These are phyloP conservation scores for Flaveria linearis DNA, from an alignment of 129 eudicot genomes.

Conservation along the genomic window DNA sequence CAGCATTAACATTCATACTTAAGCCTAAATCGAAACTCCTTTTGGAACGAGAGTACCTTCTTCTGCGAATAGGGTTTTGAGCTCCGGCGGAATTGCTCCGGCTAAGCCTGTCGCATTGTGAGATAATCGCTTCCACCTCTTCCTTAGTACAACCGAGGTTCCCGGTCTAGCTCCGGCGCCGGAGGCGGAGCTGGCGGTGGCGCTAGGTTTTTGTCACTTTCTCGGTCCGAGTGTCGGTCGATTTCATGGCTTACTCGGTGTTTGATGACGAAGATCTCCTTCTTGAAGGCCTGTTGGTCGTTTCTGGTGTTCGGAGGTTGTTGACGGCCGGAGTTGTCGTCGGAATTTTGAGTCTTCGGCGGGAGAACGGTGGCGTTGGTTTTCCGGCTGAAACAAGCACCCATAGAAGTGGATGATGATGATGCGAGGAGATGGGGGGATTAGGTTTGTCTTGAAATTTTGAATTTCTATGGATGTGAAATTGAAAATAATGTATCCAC, in stretches of 20 bases:
- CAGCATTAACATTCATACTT: conserved; percentile 30
- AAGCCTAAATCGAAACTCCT: conserved; percentile 72
- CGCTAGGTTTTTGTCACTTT: conserved; percentile 27
- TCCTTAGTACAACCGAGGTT: conserved; percentile 72
- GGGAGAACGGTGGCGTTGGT: conserved; percentile 27
- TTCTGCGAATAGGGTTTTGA: conserved; percentile 47
- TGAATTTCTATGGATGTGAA: conserved; percentile 11
- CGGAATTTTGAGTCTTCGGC: conserved; percentile 26
- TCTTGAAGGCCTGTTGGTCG: conserved; percentile 45
- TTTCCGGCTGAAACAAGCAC: conserved; percentile 78
- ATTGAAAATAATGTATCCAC: background rate
- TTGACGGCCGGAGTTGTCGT: conserved; percentile 30
- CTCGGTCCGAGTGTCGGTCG: conserved; percentile 45
- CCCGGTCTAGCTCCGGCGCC: conserved; percentile 35
- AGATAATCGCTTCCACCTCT: conserved; percentile 73
- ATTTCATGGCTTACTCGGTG: conserved; percentile 72
- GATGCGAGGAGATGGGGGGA: conserved; percentile 13
- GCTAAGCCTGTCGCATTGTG: conserved; percentile 82
- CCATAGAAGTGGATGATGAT: conserved; percentile 48
- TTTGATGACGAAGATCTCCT: conserved; percentile 68
- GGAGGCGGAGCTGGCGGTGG: background rate
- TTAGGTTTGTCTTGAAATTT: conserved; percentile 28
- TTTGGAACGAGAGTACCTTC: conserved; percentile 69
- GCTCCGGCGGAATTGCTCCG: conserved; percentile 71
- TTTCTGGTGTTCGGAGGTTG: conserved; percentile 31